Evolutionary conservation across 306 rosid genomes (phyloP), one percentile per base, ranked within the genome.

Genomic region (Quercus cerris): DNA sequence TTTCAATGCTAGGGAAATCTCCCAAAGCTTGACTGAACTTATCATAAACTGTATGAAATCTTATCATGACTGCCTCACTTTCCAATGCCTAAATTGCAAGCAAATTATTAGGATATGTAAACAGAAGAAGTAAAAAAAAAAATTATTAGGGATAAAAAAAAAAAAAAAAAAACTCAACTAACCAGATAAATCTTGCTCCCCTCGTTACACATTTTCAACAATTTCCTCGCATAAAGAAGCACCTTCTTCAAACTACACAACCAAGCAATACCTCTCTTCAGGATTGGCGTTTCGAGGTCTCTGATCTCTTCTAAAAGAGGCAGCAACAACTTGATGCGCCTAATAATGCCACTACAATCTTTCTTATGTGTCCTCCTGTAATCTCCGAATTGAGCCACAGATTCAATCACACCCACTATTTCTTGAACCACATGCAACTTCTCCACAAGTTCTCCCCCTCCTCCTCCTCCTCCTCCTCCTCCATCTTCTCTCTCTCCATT

Each of bases 141-240:
- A 41, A 5, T 12, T n/a, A n/a, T 22, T 57, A 74, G 15, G 10
- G 23, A 23, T n/a, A n/a, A n/a, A n/a, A 4, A 46, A 56, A 4
- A 31, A 23, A 23, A 23, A 31, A 30, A 27, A 69, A 52, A 46
- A 14, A 6, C 31, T 74, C 28, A 54, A 49, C 86, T 83, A 59
- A 92, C 98, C 86, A 92, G 81, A 68, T 88, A 81, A 76, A 84
- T 86, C 83, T 94, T 92, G 92, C 98, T 94, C 51, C 97, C 97
- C 69, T 80, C 83, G 81, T 80, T 86, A 57, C 97, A 91, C 67
- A 87, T 66, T 85, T 70, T 86, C 76, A 94, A 77, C 71, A 94
- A 75, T 54, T 90, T 87, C 81, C 85, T 90, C n/a, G 93, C 88
- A 22, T 41, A 77, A 2, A 86, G 49, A 74, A 94, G 89, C 13